Base-by-base conservation (phyloP, 2,329 filamentous ascomycete species). In the Ophiognomonia clavigignenti-juglandacearum region DNA sequence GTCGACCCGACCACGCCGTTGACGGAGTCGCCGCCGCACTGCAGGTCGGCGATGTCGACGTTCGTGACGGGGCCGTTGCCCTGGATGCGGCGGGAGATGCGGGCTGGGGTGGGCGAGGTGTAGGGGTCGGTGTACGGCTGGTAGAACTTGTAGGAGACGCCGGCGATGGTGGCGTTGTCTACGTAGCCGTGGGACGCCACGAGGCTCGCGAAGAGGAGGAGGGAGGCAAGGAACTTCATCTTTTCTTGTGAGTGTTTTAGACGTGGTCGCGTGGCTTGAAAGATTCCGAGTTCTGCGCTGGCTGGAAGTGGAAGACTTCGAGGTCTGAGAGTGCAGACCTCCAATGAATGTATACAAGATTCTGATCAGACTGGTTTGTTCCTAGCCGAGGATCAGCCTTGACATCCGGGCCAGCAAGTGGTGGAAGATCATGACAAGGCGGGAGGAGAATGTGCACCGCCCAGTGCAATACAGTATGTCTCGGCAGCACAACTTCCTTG, bases 11-110 rank as follows among this genome's bases (percentile, higher is more conserved):
- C 57, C 46, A 67, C 58, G 18, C 74, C 74, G 7, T 72, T 72
- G 14, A 63, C 74, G 4, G 71, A 66, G 44, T 71, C 75, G 19
- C 76, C 75, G 38, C 73, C 73, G 62, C 79, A 82, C 57, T 81
- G 76, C 7, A 82, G 44, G 52, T 82, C 78, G 47, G 72, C 66
- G 1, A 20, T 10, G 2, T 29, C 29, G 5, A 41, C 16, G n/a
- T 46, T 13, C 11, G 16, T 4, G 16, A 40, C 37, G 4, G 37
- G 44, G 3, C 44, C 37, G 16, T 46, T 41, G 2, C 44, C 37
- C 8, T 31, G 37, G 4, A 41, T 35, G 3, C 19, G 16, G 4
- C 44, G 44, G 6, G 37, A 40, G 36, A 40, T 46, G 20, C 44
- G 44, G 6, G 40, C 37, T 9, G 37, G 37, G 1, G 63, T 29